These are phyloP conservation scores for Vitellaria paradoxa DNA, from an alignment of 179 eudicot genomes.

Conservation along the genomic window DNA sequence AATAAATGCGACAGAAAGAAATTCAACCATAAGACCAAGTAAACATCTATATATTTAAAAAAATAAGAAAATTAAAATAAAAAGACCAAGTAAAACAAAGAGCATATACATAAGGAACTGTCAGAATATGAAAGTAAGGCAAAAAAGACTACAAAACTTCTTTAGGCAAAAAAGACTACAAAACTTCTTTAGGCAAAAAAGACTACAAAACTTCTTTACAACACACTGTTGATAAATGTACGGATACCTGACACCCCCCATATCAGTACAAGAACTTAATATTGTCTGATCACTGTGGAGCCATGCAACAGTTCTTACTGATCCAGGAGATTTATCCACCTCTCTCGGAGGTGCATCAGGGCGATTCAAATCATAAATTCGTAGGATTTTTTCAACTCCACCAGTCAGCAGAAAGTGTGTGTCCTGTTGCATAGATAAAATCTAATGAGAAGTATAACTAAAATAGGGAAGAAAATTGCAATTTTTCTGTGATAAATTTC, in stretches of 20 bases:
- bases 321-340: constrained; percentile 74
- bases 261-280: constrained; percentile 70
- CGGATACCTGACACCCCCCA: constrained; percentile 72
- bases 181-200: too few relatives aligned
- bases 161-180: too few relatives aligned
- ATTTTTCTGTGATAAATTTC: not conserved
- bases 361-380: constrained; percentile 69
- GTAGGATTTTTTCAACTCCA: constrained; percentile 74
- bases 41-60: too few relatives aligned
- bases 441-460: not conserved
- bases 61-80: too few relatives aligned
- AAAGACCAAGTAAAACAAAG: too few relatives aligned
- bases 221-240: not conserved
- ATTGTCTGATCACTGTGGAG: constrained; percentile 87
- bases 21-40: too few relatives aligned
- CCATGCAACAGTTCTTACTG: constrained; percentile 74
- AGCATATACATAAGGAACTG: too few relatives aligned
- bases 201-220: not conserved
- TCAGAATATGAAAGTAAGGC: too few relatives aligned
- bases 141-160: too few relatives aligned
- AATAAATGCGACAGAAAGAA: too few relatives aligned
- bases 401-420: constrained; percentile 61
- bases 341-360: constrained; percentile 86
- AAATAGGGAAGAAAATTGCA: not conserved
- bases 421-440: constrained; percentile 33